Conservation (phyloP, 495 filamentous ascomycete species). For the Corynascus novoguineensis region DNA sequence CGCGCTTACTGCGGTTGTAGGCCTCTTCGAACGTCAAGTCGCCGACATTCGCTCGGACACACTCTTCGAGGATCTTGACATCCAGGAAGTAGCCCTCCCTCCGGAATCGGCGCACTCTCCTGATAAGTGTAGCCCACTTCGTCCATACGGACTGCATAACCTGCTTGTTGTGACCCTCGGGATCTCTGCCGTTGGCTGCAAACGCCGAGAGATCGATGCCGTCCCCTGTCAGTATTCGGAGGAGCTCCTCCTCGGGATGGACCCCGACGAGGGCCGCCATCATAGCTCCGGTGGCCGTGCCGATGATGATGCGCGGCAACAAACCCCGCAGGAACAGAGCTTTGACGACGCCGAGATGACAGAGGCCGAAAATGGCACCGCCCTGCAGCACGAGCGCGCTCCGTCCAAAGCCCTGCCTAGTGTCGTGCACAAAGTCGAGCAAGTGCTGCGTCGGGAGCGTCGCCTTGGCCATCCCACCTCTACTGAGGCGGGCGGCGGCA, state of each 20-base stretch:
- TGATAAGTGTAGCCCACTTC: constrained; percentile 52
- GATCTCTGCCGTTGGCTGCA: constrained; percentile 36
- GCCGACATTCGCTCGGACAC: constrained; percentile 78
- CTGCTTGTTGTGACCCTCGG: constrained; percentile 11
- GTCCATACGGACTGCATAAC: constrained; percentile 28
- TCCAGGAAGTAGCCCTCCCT: constrained; percentile 80
- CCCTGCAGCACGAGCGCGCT: constrained; percentile 85
- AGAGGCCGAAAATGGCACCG: constrained; percentile 86
- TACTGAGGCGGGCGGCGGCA: neutral
- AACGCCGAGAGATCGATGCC: constrained; percentile 83
- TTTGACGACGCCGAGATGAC: constrained; percentile 86
- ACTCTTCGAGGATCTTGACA: constrained; percentile 74
- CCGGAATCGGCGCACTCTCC: constrained; percentile 60
- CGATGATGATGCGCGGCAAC: constrained; percentile 83
- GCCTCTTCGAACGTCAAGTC: constrained; percentile 94
- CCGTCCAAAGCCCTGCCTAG: constrained; percentile 82
- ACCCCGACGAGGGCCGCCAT: constrained; percentile 87
- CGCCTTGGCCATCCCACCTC: constrained; percentile 11
- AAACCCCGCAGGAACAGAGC: constrained; percentile 79
- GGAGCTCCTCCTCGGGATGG: constrained; percentile 81
- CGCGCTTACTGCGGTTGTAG: constrained; percentile 75
- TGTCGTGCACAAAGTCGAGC: constrained; percentile 83
- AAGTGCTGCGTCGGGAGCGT: constrained; percentile 72
- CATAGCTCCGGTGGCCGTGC: constrained; percentile 83
- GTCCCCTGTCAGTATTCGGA: constrained; percentile 67